Evolutionary conservation across 352 stramenopile species (phyloP).

Genomic region (Phytophthora agathidicida): DNA sequence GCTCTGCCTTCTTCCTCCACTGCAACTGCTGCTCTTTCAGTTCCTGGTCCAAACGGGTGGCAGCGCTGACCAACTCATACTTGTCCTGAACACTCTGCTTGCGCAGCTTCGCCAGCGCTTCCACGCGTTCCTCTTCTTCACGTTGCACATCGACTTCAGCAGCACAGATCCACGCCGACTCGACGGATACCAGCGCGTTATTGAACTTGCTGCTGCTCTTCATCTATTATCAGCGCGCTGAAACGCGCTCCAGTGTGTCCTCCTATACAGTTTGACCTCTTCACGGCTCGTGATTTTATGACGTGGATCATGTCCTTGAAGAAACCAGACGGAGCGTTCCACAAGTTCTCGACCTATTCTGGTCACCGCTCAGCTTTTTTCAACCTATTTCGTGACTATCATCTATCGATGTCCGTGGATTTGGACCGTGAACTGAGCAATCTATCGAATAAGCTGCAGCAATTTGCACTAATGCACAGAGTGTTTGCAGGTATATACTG

Average conservation of each 20-base stretch:
- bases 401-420: background rate
- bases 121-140: slow-evolving; percentile 48
- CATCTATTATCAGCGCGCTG: too few species aligned
- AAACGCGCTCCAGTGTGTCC: too few species aligned
- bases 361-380: background rate
- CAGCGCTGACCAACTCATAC: slow-evolving; percentile 50
- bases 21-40: slow-evolving; percentile 56
- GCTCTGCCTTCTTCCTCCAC: slow-evolving; percentile 31
- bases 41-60: slow-evolving; percentile 54
- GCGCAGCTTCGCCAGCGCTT: slow-evolving; percentile 12
- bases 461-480: too few species aligned
- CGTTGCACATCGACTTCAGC: slow-evolving; percentile 58
- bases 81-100: slow-evolving; percentile 46
- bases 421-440: background rate
- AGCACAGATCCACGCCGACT: slow-evolving; percentile 66
- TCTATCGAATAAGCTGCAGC: too few species aligned
- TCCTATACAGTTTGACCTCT: background rate
- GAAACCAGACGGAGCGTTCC: too few species aligned
- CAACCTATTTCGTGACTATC: slow-evolving; percentile 4
- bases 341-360: background rate
- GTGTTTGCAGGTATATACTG: too few species aligned
- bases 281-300: slow-evolving; percentile 4
- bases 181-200: slow-evolving; percentile 41
- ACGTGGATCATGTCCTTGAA: too few species aligned
- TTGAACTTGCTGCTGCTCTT: slow-evolving; percentile 37